phyloP scores from a whole-genome alignment of 768 basidiomycete genomes.

The Chalciporus piperatus region DNA sequence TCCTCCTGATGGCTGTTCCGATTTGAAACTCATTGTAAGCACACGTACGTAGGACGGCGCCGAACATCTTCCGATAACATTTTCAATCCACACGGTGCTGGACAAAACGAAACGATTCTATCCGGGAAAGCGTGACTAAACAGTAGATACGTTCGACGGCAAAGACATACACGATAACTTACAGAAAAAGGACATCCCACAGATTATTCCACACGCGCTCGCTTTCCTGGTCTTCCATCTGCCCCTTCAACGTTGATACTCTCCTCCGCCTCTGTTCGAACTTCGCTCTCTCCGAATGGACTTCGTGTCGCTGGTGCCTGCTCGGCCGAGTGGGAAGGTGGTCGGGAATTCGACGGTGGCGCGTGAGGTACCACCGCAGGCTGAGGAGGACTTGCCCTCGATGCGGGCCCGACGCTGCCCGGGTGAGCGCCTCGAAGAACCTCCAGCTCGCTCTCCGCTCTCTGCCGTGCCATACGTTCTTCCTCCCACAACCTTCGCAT shows the following conservation, averaged over 20 bases:
- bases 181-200: neutral
- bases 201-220: constrained; percentile 30
- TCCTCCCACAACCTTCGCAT: constrained; percentile 80
- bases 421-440: constrained; percentile 41
- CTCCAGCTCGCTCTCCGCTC: constrained; percentile 65
- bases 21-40: too few relatives aligned
- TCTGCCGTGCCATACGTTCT: constrained; percentile 57
- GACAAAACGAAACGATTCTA: constrained; percentile 12
- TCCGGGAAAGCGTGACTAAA: neutral
- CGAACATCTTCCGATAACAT: neutral
- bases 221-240: constrained; percentile 30
- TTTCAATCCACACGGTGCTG: constrained; percentile 6
- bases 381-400: constrained; percentile 18
- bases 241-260: constrained; percentile 10
- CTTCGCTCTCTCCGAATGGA: constrained; percentile 14
- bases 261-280: constrained; percentile 24
- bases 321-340: constrained; percentile 30
- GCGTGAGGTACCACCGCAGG: constrained; percentile 1
- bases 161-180: constrained; percentile 18
- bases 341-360: constrained; percentile 7
- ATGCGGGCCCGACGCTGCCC: constrained; percentile 4
- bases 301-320: constrained; percentile 10
- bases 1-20: too few relatives aligned
- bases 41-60: neutral
- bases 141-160: neutral